Conservation (phyloP, 768 basidiomycete species). For the Chalciporus sphaerocephalus region DNA sequence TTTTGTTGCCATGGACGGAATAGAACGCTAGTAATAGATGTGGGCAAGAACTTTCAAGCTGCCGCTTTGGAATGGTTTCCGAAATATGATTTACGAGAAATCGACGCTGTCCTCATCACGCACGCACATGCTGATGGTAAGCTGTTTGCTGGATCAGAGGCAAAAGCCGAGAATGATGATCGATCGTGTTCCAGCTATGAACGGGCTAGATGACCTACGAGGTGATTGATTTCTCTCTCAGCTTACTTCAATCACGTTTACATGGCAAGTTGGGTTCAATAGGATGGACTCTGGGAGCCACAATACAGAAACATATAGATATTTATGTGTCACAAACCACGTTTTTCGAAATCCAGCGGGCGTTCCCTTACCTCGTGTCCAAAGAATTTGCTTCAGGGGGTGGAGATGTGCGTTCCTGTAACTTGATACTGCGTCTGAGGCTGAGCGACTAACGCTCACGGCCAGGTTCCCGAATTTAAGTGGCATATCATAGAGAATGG, state of each 20-base stretch:
- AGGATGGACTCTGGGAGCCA: slow-evolving; percentile 70
- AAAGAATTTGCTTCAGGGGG: slow-evolving; percentile 77
- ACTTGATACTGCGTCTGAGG: not conserved
- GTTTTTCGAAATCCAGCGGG: slow-evolving; percentile 57
- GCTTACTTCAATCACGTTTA: slow-evolving; percentile 1
- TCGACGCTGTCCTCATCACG: slow-evolving; percentile 76
- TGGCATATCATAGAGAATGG: slow-evolving; percentile 79
- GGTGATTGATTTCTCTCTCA: slow-evolving; percentile 38
- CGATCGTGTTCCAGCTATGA: slow-evolving; percentile 55
- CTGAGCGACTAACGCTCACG: slow-evolving; percentile 4
- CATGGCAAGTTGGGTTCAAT: slow-evolving; percentile 6
- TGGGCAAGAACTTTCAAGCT: slow-evolving; percentile 77
- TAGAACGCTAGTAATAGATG: slow-evolving; percentile 79
- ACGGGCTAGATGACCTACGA: slow-evolving; percentile 85
- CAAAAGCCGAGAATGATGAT: slow-evolving; percentile 2
- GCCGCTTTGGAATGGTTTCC: slow-evolving; percentile 58
- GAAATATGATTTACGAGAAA: slow-evolving; percentile 64
- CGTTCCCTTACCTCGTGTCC: slow-evolving; percentile 80
- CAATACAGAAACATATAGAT: slow-evolving; percentile 70
- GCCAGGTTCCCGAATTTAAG: slow-evolving; percentile 72
- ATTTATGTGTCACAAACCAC: slow-evolving; percentile 67
- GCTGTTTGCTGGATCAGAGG: not conserved
- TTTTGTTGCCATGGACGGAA: not conserved
- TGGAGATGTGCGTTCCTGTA: slow-evolving; percentile 52
- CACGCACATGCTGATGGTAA: slow-evolving; percentile 83